Percentiles rank a stretch among this genome's conserved stretches.
phyloP scores from a whole-genome alignment of 345 rosid genomes.

The Camelina laxa region DNA sequence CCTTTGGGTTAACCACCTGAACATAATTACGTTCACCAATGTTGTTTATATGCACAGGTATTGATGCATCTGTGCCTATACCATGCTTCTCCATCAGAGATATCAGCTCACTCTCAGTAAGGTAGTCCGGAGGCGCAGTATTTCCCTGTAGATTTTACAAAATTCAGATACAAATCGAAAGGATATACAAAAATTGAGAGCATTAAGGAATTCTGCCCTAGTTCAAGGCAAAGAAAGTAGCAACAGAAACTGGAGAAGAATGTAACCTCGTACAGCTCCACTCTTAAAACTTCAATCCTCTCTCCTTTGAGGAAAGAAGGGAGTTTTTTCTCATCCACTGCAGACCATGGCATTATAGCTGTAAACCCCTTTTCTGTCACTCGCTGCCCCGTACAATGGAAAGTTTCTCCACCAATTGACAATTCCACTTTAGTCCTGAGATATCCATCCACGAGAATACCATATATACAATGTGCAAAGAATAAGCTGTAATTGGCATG shows the following conservation, averaged over 20 bases:
- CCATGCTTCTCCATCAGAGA: constrained; percentile 96
- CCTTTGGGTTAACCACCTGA: constrained; percentile 57
- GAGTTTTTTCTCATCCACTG: constrained; percentile 73
- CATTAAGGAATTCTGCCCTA: background rate
- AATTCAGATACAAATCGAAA: constrained; percentile 3
- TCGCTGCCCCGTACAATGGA: constrained; percentile 75
- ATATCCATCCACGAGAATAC: constrained; percentile 19
- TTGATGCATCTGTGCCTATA: constrained; percentile 98
- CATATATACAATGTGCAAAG: constrained; percentile 10
- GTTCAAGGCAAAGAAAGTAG: constrained; percentile 13
- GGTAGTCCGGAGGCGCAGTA: constrained; percentile 83
- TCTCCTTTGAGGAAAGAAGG: constrained; percentile 72
- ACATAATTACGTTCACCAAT: constrained; percentile 97
- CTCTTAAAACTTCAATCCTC: constrained; percentile 72
- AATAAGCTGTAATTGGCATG: constrained; percentile 17
- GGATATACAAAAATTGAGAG: background rate
- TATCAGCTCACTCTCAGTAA: constrained; percentile 95
- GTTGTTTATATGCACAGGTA: constrained; percentile 90
- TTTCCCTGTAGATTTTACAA: constrained; percentile 60
- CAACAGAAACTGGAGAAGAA: constrained; percentile 20
- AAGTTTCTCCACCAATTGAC: constrained; percentile 75
- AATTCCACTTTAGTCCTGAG: constrained; percentile 83
- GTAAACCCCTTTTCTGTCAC: constrained; percentile 78
- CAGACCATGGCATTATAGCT: constrained; percentile 92
- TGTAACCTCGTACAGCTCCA: constrained; percentile 78